Evolutionary conservation across 441 rosid genomes (phyloP).

Genomic region (Erysimum cheiri): DNA sequence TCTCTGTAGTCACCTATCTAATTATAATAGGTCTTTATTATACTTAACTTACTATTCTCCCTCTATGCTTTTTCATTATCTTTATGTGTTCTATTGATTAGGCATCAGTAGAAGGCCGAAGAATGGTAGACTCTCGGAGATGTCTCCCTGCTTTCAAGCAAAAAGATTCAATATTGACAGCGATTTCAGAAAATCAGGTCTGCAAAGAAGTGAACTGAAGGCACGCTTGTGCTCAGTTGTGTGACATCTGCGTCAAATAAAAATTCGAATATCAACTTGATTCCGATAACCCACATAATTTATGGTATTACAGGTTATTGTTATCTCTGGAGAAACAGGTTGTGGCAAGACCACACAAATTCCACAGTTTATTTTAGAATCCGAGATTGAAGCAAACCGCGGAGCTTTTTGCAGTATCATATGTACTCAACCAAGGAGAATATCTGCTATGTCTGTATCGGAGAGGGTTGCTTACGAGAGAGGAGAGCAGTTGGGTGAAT

Average conservation of each 20-base stretch:
- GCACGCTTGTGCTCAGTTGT: not conserved
- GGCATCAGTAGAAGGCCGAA: slow-evolving; percentile 73
- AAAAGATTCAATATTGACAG: slow-evolving; percentile 66
- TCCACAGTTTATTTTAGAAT: slow-evolving; percentile 90
- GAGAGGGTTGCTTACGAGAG: slow-evolving; percentile 95
- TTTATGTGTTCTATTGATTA: slow-evolving; percentile 38
- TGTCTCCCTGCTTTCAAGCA: slow-evolving; percentile 82
- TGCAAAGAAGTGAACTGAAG: slow-evolving; percentile 17
- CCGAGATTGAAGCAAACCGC: slow-evolving; percentile 65
- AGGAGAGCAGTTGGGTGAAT: slow-evolving; percentile 93
- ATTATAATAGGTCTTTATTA: not conserved
- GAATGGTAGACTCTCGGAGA: slow-evolving; percentile 70
- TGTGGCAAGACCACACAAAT: slow-evolving; percentile 97
- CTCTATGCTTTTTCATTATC: slow-evolving; percentile 12
- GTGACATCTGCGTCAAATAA: slow-evolving; percentile 17
- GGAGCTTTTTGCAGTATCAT: slow-evolving; percentile 87
- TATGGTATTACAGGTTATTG: slow-evolving; percentile 64
- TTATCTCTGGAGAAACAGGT: slow-evolving; percentile 96
- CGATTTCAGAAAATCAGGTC: slow-evolving; percentile 82
- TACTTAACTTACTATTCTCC: not conserved
- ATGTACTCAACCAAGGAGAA: slow-evolving; percentile 91
- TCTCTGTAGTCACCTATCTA: slow-evolving; percentile 32
- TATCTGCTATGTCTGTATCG: slow-evolving; percentile 93
- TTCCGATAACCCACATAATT: not conserved
- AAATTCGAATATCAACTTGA: slow-evolving; percentile 3